phyloP scores from a whole-genome alignment of 495 filamentous ascomycete genomes.

The Penicillium waksmanii region DNA sequence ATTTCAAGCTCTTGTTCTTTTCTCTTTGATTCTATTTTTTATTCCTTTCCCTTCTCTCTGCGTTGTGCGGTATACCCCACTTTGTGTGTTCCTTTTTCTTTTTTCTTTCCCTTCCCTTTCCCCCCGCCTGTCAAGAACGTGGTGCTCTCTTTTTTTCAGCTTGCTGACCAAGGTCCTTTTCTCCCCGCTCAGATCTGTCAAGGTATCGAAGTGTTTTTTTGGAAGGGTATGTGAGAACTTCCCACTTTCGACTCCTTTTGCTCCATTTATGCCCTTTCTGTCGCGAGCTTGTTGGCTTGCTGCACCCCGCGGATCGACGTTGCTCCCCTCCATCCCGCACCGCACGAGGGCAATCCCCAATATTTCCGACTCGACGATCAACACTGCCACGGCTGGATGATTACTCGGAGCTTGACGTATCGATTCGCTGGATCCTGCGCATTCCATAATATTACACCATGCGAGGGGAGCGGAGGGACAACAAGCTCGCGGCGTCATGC shows the following conservation, averaged over 20 bases:
- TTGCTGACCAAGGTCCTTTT: neutral
- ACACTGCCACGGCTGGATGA: neutral
- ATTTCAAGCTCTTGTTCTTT: neutral
- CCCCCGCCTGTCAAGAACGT: too few species aligned
- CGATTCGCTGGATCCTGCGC: neutral
- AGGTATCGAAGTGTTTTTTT: slow-evolving; percentile 17
- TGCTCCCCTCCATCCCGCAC: slow-evolving; percentile 19
- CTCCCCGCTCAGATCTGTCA: slow-evolving; percentile 39
- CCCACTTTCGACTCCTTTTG: neutral
- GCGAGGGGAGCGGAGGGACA: neutral
- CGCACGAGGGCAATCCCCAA: slow-evolving; percentile 10
- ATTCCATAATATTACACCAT: neutral
- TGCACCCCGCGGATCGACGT: slow-evolving; percentile 20
- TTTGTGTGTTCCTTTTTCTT: slow-evolving; percentile 30
- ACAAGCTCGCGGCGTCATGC: neutral
- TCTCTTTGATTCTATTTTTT: slow-evolving; percentile 17
- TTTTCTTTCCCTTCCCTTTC: slow-evolving; percentile 4
- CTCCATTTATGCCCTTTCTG: neutral
- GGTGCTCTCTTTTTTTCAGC: too few species aligned
- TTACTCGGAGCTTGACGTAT: neutral
- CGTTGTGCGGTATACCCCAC: slow-evolving; percentile 35
- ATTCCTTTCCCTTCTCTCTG: slow-evolving; percentile 25
- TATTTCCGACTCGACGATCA: neutral
- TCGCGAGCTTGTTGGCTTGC: neutral
- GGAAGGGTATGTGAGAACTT: neutral